Evolutionary conservation across 352 stramenopile species (phyloP).

Genomic region (Paralagenidium karlingii): DNA sequence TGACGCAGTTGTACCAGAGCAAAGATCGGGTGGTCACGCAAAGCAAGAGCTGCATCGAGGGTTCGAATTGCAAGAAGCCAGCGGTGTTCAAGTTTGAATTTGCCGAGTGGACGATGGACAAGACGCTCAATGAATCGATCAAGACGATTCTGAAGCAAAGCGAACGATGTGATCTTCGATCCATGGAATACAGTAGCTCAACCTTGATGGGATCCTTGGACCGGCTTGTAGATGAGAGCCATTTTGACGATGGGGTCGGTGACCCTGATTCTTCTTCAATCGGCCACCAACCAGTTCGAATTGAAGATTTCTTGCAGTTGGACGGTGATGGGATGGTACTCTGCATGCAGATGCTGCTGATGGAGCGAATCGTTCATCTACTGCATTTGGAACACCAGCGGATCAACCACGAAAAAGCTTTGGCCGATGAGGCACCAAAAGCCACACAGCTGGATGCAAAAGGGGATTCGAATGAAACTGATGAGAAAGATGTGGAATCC

Average conservation of each 20-base stretch:
- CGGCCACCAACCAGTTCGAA: neutral
- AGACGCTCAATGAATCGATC: conserved; percentile 43
- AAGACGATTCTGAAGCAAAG: conserved; percentile 49
- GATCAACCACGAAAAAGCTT: conserved; percentile 34
- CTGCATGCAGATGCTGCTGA: conserved; percentile 67
- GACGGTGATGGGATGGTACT: conserved; percentile 58
- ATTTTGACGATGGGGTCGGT: too few species aligned
- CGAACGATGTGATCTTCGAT: conserved; percentile 57
- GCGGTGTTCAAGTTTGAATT: conserved; percentile 73
- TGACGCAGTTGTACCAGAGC: conserved; percentile 61
- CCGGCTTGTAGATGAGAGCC: too few species aligned
- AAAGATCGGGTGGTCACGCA: conserved; percentile 61
- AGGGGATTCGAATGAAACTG: conserved; percentile 11
- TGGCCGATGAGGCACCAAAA: too few species aligned
- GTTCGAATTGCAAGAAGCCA: conserved; percentile 50
- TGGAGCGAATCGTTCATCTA: conserved; percentile 60
- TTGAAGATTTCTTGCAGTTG: conserved; percentile 34
- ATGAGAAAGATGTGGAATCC: neutral
- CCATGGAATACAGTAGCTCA: too few species aligned
- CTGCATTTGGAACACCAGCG: conserved; percentile 11
- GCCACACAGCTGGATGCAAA: too few species aligned
- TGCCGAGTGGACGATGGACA: conserved; percentile 70
- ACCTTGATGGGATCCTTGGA: too few species aligned
- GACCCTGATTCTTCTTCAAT: too few species aligned
- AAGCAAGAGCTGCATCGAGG: conserved; percentile 51